Conservation (phyloP, 805 yeast genomes). For the Schizosaccharomyces osmophilus region DNA sequence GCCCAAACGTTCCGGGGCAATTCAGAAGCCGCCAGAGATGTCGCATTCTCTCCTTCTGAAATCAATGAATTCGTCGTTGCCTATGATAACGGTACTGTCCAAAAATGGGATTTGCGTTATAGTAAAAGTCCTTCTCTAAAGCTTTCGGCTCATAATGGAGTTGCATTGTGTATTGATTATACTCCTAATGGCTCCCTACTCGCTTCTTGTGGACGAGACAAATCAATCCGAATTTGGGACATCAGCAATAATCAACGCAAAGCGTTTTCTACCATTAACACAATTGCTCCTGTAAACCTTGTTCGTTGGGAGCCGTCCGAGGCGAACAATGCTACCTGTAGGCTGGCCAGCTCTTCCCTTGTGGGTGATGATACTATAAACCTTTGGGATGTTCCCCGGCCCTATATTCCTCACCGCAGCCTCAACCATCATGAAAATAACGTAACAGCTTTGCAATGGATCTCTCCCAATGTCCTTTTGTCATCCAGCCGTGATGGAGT, state of each 20-base stretch:
- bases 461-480: slow-evolving; percentile 22
- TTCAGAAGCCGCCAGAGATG: slow-evolving; percentile 45
- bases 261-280: slow-evolving; percentile 49
- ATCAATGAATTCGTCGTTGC: slow-evolving; percentile 43
- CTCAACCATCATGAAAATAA: slow-evolving; percentile 25
- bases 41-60: slow-evolving; percentile 30
- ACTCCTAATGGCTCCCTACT: slow-evolving; percentile 64
- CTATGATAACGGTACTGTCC: slow-evolving; percentile 73
- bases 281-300: slow-evolving; percentile 58
- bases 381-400: slow-evolving; percentile 45
- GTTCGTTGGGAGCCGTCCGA: slow-evolving; percentile 38
- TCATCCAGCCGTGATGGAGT: slow-evolving; percentile 28
- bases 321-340: slow-evolving; percentile 14
- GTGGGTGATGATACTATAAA: slow-evolving; percentile 40
- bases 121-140: slow-evolving; percentile 36
- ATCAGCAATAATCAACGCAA: slow-evolving; percentile 14
- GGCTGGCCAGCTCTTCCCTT: slow-evolving; percentile 47
- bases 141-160: slow-evolving; percentile 74
- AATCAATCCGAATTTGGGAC: slow-evolving; percentile 56
- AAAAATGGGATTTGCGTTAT: slow-evolving; percentile 63
- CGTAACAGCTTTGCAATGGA: slow-evolving; percentile 34
- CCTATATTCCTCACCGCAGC: slow-evolving; percentile 40
- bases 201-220: slow-evolving; percentile 82
- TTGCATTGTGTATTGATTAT: slow-evolving; percentile 71
- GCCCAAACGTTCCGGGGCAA: slow-evolving; percentile 35